These are phyloP conservation scores for Candida corydali DNA, from an alignment of 805 yeast genomes.

Conservation along the genomic window DNA sequence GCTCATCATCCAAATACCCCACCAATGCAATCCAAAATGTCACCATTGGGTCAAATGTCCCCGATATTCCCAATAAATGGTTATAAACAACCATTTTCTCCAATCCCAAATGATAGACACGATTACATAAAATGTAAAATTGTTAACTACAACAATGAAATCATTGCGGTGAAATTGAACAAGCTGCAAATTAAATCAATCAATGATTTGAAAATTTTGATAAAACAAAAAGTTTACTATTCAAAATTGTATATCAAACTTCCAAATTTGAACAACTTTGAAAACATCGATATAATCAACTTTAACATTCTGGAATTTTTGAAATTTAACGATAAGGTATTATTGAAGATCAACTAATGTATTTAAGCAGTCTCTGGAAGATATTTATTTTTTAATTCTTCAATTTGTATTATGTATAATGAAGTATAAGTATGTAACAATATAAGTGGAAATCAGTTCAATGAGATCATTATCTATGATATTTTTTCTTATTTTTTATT, in stretches of 20 bases:
- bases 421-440: background rate
- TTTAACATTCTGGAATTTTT: constrained; percentile 17
- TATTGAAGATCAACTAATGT: constrained; percentile 13
- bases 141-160: constrained; percentile 22
- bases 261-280: constrained; percentile 18
- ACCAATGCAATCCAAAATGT: background rate
- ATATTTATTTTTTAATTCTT: background rate
- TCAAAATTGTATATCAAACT: constrained; percentile 23
- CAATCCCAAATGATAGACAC: background rate
- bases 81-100: background rate
- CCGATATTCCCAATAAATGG: constrained; percentile 2
- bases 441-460: background rate
- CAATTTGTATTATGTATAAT: background rate
- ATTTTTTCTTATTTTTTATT: too few species aligned
- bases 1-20: constrained; percentile 3
- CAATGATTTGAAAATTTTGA: constrained; percentile 21
- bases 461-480: background rate
- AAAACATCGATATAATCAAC: constrained; percentile 23
- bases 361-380: constrained; percentile 1
- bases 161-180: constrained; percentile 21
- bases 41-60: background rate
- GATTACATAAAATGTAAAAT: constrained; percentile 25
- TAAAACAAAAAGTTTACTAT: constrained; percentile 22
- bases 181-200: constrained; percentile 18
- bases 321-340: constrained; percentile 17